A percentile compares a stretch with the other conserved stretches of the same genome.
phyloP scores from a whole-genome alignment of 169 alveolate genomes.

The Plasmodium adleri region DNA sequence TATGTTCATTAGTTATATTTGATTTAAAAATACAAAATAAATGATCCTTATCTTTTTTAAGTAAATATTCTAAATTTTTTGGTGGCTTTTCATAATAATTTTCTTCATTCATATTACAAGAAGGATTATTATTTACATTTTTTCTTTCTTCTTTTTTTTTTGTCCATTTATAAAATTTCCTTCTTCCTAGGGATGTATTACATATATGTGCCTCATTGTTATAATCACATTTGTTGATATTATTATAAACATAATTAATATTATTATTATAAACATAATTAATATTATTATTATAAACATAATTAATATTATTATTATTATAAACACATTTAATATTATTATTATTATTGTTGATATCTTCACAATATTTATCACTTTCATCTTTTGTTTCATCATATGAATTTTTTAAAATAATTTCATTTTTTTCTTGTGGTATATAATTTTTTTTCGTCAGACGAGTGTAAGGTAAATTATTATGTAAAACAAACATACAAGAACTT shows the following conservation, averaged over 20 bases:
- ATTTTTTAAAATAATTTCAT: not conserved
- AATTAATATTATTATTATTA: no score
- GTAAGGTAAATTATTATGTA: constrained; percentile 82
- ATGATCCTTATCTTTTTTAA: constrained; percentile 57
- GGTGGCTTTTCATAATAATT: constrained; percentile 84
- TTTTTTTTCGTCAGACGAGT: constrained; percentile 75
- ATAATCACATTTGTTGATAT: not conserved
- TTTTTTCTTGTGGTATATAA: not conserved
- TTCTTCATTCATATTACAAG: not conserved
- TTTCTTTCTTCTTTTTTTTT: constrained; percentile 11
- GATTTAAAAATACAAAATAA: constrained; percentile 85
- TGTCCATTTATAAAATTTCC: not conserved
- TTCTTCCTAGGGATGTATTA: not conserved
- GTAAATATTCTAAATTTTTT: constrained; percentile 43
- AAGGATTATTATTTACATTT: not conserved
- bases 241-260: not conserved
- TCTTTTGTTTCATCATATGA: not conserved
- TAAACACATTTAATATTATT: not conserved
- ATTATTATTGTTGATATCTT: not conserved
- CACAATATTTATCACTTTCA: not conserved
- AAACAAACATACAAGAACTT: constrained; percentile 83
- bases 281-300: not conserved
- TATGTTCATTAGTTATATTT: constrained; percentile 82
- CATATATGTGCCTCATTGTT: not conserved
- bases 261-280: not conserved